Conservation (phyloP, 352 stramenopile genomes). For the Labyrinthula sp. region DNA sequence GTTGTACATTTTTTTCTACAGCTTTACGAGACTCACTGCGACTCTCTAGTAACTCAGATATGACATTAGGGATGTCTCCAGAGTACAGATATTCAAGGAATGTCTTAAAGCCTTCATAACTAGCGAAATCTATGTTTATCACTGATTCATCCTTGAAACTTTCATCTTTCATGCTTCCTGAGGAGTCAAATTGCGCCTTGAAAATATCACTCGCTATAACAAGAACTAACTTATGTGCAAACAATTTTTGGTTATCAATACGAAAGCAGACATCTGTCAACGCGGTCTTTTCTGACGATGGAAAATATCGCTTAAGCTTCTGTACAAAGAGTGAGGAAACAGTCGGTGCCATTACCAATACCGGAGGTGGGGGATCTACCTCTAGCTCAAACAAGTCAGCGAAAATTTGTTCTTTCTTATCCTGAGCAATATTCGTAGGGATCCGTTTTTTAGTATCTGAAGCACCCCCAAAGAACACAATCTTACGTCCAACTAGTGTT, state of each 20-base stretch:
- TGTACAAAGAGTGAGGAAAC: constrained; percentile 45
- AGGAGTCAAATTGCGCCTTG: constrained; percentile 65
- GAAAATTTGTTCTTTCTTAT: too few relatives aligned
- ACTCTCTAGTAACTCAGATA: too few relatives aligned
- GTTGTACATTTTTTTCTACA: too few relatives aligned
- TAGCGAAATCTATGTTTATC: constrained; percentile 62
- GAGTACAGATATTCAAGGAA: constrained; percentile 86
- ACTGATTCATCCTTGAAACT: constrained; percentile 51
- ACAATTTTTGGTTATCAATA: constrained; percentile 68
- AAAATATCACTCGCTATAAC: constrained; percentile 72
- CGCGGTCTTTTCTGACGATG: constrained; percentile 64
- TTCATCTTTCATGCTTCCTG: constrained; percentile 51
- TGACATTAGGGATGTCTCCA: constrained; percentile 41
- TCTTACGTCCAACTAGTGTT: constrained; percentile 64
- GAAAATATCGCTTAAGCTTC: constrained; percentile 61
- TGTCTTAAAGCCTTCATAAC: constrained; percentile 60
- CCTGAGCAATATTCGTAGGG: too few relatives aligned
- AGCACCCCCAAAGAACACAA: constrained; percentile 76
- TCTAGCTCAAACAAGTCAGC: constrained; percentile 80
- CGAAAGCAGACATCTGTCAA: constrained; percentile 84
- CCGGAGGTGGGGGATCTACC: constrained; percentile 64
- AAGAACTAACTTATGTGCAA: constrained; percentile 74
- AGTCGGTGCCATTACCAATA: constrained; percentile 48
- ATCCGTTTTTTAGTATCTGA: constrained; percentile 71
- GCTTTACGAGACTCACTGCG: too few relatives aligned